Evolutionary conservation across 2,329 filamentous ascomycete genomes (phyloP).

Genomic region (Trichophyton mentagrophytes): DNA sequence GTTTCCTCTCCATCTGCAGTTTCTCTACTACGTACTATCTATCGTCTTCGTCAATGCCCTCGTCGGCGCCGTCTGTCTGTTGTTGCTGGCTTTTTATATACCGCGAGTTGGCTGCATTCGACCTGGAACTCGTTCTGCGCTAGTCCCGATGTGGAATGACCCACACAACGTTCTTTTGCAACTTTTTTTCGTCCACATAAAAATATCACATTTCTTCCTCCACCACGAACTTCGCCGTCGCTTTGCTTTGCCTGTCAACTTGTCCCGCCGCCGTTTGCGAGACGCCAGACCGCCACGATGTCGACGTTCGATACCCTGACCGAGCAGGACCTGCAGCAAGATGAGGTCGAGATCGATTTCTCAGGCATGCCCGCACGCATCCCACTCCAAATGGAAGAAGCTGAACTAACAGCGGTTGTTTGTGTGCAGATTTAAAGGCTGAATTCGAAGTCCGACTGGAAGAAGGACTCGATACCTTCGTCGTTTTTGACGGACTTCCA

Average conservation of each 20-base stretch:
- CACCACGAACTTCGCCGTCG: not conserved
- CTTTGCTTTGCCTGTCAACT: not conserved
- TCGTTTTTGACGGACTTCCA: slow-evolving; percentile 89
- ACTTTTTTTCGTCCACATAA: slow-evolving; percentile 5
- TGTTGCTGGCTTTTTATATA: no score
- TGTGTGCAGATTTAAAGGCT: slow-evolving; percentile 60
- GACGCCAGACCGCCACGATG: not conserved
- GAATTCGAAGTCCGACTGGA: slow-evolving; percentile 94
- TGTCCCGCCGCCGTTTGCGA: not conserved
- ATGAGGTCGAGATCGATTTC: slow-evolving; percentile 88
- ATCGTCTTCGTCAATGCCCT: no score
- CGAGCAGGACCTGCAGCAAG: slow-evolving; percentile 82
- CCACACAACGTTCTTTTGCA: not conserved
- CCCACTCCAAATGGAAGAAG: slow-evolving; percentile 9
- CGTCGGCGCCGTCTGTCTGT: no score
- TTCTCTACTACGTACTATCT: not conserved
- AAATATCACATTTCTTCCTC: slow-evolving; percentile 2
- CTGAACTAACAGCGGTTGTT: slow-evolving; percentile 19
- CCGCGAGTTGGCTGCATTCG: no score
- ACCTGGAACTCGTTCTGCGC: not conserved
- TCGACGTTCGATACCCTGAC: slow-evolving; percentile 66
- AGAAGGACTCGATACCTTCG: slow-evolving; percentile 89
- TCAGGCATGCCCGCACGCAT: slow-evolving; percentile 39
- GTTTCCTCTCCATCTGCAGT: not conserved
- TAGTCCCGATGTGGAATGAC: slow-evolving; percentile 3